Evolutionary conservation across 805 yeast species (phyloP).

Genomic region (Lipomyces lipofer): DNA sequence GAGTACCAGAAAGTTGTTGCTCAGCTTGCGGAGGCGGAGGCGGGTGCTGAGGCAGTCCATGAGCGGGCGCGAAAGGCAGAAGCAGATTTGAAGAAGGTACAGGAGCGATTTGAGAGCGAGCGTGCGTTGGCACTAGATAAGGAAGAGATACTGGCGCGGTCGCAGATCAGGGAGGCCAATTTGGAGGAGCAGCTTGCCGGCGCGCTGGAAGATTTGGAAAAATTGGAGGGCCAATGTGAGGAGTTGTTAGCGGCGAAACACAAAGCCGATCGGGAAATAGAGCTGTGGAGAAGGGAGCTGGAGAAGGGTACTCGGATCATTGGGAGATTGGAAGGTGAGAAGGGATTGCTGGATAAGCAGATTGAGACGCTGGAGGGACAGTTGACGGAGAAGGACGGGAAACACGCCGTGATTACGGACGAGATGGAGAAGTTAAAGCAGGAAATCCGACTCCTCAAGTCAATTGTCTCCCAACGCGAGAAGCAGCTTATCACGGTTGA

Average conservation of each 20-base stretch:
- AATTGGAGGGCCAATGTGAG: slow-evolving; percentile 38
- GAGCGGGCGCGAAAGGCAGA: slow-evolving; percentile 35
- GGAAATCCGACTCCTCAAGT: slow-evolving; percentile 32
- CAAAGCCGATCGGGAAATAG: slow-evolving; percentile 39
- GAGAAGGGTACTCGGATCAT: slow-evolving; percentile 41
- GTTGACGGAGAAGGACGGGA: slow-evolving; percentile 34
- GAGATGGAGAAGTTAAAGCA: slow-evolving; percentile 25
- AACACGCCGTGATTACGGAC: slow-evolving; percentile 24
- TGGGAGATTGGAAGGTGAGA: slow-evolving; percentile 41
- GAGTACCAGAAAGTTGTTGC: slow-evolving; percentile 33
- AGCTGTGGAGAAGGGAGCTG: slow-evolving; percentile 40
- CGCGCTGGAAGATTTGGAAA: slow-evolving; percentile 39
- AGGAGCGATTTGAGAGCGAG: slow-evolving; percentile 44
- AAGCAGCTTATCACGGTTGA: slow-evolving; percentile 36
- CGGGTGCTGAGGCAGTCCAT: slow-evolving; percentile 36
- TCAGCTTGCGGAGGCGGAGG: slow-evolving; percentile 38
- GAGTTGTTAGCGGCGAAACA: slow-evolving; percentile 39
- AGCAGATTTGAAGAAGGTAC: slow-evolving; percentile 37
- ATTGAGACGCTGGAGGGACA: slow-evolving; percentile 40
- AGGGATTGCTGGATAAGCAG: slow-evolving; percentile 36
- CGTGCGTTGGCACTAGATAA: slow-evolving; percentile 48
- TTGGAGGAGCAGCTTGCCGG: slow-evolving; percentile 38
- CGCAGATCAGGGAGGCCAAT: slow-evolving; percentile 46
- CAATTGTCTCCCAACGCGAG: slow-evolving; percentile 36
- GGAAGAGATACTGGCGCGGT: slow-evolving; percentile 47